A percentile compares a stretch with the other conserved stretches of the same genome.
These are phyloP conservation scores for Adansonia madagascariensis DNA, from an alignment of 441 rosid species.

Conservation along the genomic window DNA sequence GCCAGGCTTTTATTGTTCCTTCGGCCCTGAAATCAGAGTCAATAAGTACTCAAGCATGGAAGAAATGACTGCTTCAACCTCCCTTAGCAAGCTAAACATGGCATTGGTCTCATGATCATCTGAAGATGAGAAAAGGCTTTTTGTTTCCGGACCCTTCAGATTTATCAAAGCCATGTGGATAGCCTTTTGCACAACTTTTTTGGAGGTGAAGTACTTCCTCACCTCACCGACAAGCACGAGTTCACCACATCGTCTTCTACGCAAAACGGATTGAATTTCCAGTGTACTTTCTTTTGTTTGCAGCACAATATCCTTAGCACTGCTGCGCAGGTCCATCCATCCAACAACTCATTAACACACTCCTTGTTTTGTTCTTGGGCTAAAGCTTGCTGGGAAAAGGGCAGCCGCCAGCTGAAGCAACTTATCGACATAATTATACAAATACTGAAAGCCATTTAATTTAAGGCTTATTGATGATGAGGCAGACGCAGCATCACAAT, in stretches of 20 bases:
- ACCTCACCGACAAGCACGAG: constrained; percentile 30
- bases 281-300: constrained; percentile 35
- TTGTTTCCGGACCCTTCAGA: constrained; percentile 22
- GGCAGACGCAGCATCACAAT: neutral
- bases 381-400: constrained; percentile 21
- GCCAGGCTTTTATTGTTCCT: neutral
- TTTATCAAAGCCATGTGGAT: constrained; percentile 34
- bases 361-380: neutral
- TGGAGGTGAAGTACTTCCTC: constrained; percentile 34
- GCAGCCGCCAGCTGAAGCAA: constrained; percentile 34
- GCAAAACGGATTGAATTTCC: constrained; percentile 42
- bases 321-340: constrained; percentile 42
- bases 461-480: constrained; percentile 32
- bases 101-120: neutral
- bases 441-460: constrained; percentile 35
- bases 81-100: neutral
- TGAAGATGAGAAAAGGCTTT: neutral
- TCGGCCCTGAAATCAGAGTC: neutral
- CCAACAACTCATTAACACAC: constrained; percentile 34
- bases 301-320: constrained; percentile 37
- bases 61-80: neutral
- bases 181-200: constrained; percentile 38
- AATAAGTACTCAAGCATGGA: neutral
- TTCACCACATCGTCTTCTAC: constrained; percentile 34
- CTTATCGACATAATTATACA: constrained; percentile 40